Evolutionary conservation across 1,284 basidiomycete species (phyloP).

Genomic region (Earliella scabrosa): DNA sequence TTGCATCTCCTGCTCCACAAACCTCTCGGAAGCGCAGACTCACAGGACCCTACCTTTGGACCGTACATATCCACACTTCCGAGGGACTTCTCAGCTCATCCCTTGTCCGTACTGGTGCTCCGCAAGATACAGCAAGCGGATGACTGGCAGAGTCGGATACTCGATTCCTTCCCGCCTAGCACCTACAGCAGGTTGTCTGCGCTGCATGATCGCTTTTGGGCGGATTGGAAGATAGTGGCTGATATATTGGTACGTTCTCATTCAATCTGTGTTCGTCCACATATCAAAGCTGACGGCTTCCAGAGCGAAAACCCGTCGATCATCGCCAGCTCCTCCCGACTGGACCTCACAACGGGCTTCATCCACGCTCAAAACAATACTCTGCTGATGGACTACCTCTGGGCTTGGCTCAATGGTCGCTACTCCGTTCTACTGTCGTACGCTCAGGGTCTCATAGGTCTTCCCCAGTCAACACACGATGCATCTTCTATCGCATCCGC

Average conservation of each 20-base stretch:
- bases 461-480: slow-evolving; percentile 82
- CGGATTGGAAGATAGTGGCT: slow-evolving; percentile 59
- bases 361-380: slow-evolving; percentile 3
- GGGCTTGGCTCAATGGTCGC: slow-evolving; percentile 88
- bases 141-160: slow-evolving; percentile 32
- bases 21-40: slow-evolving; percentile 38
- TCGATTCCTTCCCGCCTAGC: slow-evolving; percentile 51
- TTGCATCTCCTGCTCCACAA: slow-evolving; percentile 50
- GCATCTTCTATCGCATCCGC: slow-evolving; percentile 77
- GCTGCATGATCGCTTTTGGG: slow-evolving; percentile 49
- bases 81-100: slow-evolving; percentile 70
- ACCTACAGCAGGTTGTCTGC: neutral
- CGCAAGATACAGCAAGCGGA: slow-evolving; percentile 21
- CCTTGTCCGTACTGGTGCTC: slow-evolving; percentile 71
- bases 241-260: slow-evolving; percentile 51
- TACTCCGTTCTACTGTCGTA: slow-evolving; percentile 14
- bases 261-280: too few relatives aligned
- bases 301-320: slow-evolving; percentile 17
- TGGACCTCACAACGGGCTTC: neutral
- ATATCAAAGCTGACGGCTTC: neutral
- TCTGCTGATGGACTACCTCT: slow-evolving; percentile 55
- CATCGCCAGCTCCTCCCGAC: slow-evolving; percentile 18
- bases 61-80: slow-evolving; percentile 81
- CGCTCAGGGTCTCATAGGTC: slow-evolving; percentile 11
- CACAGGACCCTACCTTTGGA: slow-evolving; percentile 65